Base-by-base conservation (phyloP, 371 early-diverging fungal genomes). In the Amoeboaphelidium protococcarum region DNA sequence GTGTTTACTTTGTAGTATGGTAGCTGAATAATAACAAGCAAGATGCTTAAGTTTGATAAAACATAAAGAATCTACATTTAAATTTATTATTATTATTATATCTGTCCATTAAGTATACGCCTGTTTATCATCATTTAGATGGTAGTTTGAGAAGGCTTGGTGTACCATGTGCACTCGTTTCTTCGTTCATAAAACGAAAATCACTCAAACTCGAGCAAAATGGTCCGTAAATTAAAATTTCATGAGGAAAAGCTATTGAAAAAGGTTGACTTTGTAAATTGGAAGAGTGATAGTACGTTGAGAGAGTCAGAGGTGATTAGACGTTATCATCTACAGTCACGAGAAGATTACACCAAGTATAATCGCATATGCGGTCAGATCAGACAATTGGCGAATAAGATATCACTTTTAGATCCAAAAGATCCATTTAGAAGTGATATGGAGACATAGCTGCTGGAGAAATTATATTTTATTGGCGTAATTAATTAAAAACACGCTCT, bases 231-330 rank as follows among this genome's bases (percentile, higher is more conserved):
- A 57, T 62, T 98, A 50, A 89, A 95, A 58, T 75, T 78, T 68
- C 98, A 98, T 70, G 99, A 98, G 65, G 71, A 89, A 64, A 96
- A 91, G 68, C 74, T 98, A 13, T 69, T 98, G 41, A 83, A 84
- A 62, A 96, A 96, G 75, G 95, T 96, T 42, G 88, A 98, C 64
- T 92, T 98, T 52, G 58, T 95, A 43, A 80, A 94, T 23, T 98
- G 91, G 91, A 88, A 89, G 64, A 74, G 76, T 37, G 92, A 91
- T 42, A 74, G 82, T 55, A 80, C 80, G 24, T 60, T 82, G 44
- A 74, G 78, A 45, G 96, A 97, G 63, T 79, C 82, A 51, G 67
- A 77, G 53, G 78, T 91, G n/a, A 81, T 90, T 55, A 70, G 87
- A 41, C 68, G 82, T 53, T 96, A 92, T 66, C 78, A 81, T 53